phyloP scores from a whole-genome alignment of 225 moss, liverwort and hornwort species.

The Antitrichia curtipendula region DNA sequence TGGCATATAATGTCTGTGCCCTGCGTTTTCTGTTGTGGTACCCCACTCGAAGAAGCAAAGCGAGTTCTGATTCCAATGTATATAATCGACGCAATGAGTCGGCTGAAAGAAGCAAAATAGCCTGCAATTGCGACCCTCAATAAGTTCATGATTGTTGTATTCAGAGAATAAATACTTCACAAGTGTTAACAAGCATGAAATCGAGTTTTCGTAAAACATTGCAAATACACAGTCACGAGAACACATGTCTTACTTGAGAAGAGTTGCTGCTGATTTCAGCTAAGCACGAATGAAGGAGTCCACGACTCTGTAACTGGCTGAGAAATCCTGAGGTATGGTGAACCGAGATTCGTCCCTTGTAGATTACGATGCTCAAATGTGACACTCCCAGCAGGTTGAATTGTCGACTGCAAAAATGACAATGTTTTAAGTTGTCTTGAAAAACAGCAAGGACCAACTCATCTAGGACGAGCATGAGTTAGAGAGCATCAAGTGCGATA shows the following conservation, averaged over 20 bases:
- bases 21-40: conserved; percentile 85
- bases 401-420: conserved; percentile 40
- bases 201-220: neutral
- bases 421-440: neutral
- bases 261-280: conserved; percentile 95
- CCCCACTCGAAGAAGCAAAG: conserved; percentile 88
- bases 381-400: conserved; percentile 89
- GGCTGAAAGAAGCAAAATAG: conserved; percentile 85
- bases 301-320: conserved; percentile 94
- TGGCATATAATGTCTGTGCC: conserved; percentile 87
- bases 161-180: neutral
- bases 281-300: conserved; percentile 90
- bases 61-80: conserved; percentile 86
- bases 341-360: no score
- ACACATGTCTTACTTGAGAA: conserved; percentile 53
- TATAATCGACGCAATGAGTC: conserved; percentile 92
- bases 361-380: conserved; percentile 94
- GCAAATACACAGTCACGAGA: neutral
- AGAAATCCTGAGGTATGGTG: no score
- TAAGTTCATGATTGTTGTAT: neutral
- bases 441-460: neutral
- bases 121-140: conserved; percentile 37
- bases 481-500: neutral
- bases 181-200: neutral
- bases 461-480: neutral